Evolutionary conservation across 768 basidiomycete genomes (phyloP).

Genomic region (Lactarius hatsudake): DNA sequence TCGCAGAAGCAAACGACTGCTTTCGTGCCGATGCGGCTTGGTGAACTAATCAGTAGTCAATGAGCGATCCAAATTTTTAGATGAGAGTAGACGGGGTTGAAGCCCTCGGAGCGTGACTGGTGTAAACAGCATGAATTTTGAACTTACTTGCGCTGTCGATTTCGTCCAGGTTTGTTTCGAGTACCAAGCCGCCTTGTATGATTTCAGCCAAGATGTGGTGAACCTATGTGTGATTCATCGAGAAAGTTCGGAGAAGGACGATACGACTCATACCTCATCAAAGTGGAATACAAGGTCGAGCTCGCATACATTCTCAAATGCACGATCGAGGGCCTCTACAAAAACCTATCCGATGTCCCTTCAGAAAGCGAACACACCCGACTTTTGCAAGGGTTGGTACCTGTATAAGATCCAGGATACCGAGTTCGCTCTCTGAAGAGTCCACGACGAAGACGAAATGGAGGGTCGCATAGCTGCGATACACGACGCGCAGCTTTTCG

Average conservation of each 20-base stretch:
- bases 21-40: conserved; percentile 67
- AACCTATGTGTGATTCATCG: conserved; percentile 48
- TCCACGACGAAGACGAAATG: conserved; percentile 98
- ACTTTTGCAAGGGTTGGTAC: conserved; percentile 42
- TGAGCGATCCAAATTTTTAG: background rate
- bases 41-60: conserved; percentile 49
- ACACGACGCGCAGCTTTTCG: conserved; percentile 81
- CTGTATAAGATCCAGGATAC: conserved; percentile 94
- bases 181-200: conserved; percentile 92
- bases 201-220: conserved; percentile 96
- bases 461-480: conserved; percentile 92
- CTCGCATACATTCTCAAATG: conserved; percentile 98
- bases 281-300: conserved; percentile 98
- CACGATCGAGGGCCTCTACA: conserved; percentile 92
- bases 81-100: background rate
- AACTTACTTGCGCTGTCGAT: conserved; percentile 67
- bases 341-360: conserved; percentile 64
- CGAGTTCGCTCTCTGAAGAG: conserved; percentile 93
- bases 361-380: background rate
- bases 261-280: conserved; percentile 67
- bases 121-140: background rate
- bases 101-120: background rate
- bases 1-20: conserved; percentile 77
- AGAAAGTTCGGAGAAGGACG: background rate
- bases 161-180: conserved; percentile 92